phyloP scores from a whole-genome alignment of 148 eudicot species.

The Pouteria glomerata region DNA sequence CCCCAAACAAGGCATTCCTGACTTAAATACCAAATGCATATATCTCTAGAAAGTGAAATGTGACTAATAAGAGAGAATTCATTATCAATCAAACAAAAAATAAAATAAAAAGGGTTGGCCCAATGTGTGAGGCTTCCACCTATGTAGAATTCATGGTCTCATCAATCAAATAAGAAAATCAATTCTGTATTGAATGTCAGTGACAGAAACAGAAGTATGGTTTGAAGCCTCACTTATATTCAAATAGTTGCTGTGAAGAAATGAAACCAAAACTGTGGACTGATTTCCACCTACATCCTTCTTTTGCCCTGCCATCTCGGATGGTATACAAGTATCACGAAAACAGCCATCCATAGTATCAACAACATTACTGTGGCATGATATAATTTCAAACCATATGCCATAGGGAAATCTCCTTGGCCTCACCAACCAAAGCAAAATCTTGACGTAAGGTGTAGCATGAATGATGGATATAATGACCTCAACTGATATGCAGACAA shows the following conservation, averaged over 20 bases:
- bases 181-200: background rate
- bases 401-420: conserved; percentile 78
- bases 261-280: conserved; percentile 43
- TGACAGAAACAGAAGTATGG: background rate
- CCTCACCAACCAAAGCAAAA: conserved; percentile 62
- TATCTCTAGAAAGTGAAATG: conserved; percentile 3
- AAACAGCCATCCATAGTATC: conserved; percentile 17
- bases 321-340: conserved; percentile 14
- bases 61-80: background rate
- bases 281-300: conserved; percentile 16
- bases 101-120: too few species aligned
- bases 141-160: too few species aligned
- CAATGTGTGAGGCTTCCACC: too few species aligned
- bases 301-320: conserved; percentile 24
- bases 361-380: conserved; percentile 27
- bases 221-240: conserved; percentile 52
- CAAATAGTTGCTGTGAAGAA: conserved; percentile 65
- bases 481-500: conserved; percentile 46
- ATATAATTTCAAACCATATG: conserved; percentile 61
- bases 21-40: background rate
- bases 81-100: background rate
- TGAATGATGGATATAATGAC: conserved; percentile 60
- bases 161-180: background rate
- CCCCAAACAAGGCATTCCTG: background rate
- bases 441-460: conserved; percentile 78